Base-by-base conservation (phyloP, 2,329 filamentous ascomycete genomes). In the Trichoderma aggressivum region DNA sequence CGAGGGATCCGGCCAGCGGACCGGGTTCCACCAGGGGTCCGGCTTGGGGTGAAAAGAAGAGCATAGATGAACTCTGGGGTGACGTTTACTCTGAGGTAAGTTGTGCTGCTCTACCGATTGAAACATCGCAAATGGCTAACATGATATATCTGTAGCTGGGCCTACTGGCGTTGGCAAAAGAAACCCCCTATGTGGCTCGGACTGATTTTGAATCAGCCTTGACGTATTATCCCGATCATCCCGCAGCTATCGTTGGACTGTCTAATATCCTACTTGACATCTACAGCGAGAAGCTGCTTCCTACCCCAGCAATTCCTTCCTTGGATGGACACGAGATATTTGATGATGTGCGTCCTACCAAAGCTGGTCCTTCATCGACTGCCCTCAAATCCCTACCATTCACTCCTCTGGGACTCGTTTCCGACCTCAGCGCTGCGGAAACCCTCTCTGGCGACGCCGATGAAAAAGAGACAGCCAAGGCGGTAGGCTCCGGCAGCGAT, bases 261-360 rank as follows among this genome's bases (percentile, higher is more conserved):
- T 93, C 93, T 21, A 92, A 92, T 75, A 90, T 98, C 47, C 86
- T 99, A 7, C 86, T 98, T 62, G 94, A 98, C 77, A 90, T 97
- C 24, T 97, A 95, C 81, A 89, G 85, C 75, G 86, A 93, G 79
- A 86, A 88, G 61, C 82, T 93, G 24, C 86, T 91, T 53, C 90
- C 89, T 4, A 84, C 84, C 71, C 82, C 88, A 66, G 80, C 89
- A 73, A 82, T 88, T 5, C 84, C 86, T 3, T 78, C 81, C 1
- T 80, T 88, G 53, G 74, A 78, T 7, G 63, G 70, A 50, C 50
- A 62, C 47, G 74, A 74, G 39, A 21, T 63, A 12, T 60, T 56
- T 60, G 69, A 72, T 4, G 69, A 71, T 8, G 64, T 61, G 0
- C 30, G 63, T 30, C 64, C 72, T 11, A 21, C 55, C n/a, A 26